phyloP scores from a whole-genome alignment of 2,329 filamentous ascomycete species.

The Botrytis fragariae region DNA sequence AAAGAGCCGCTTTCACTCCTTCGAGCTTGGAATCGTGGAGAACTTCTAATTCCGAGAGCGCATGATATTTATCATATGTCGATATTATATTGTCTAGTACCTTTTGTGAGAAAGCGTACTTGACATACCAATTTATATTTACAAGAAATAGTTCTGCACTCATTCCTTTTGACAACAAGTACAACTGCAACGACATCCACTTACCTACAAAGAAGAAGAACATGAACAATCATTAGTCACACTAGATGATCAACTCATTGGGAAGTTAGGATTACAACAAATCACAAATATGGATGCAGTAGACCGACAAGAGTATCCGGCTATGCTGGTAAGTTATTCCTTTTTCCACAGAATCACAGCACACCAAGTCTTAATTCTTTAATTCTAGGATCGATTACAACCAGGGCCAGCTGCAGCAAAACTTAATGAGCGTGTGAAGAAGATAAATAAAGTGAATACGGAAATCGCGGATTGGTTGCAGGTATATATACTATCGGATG shows the following conservation, averaged over 20 bases:
- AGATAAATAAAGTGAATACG: slow-evolving; percentile 80
- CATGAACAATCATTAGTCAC: slow-evolving; percentile 34
- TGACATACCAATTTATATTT: not conserved
- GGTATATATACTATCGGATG: slow-evolving; percentile 50
- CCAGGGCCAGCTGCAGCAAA: slow-evolving; percentile 78
- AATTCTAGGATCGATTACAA: slow-evolving; percentile 69
- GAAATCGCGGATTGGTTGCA: slow-evolving; percentile 97
- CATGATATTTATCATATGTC: not conserved
- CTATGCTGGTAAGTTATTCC: slow-evolving; percentile 73
- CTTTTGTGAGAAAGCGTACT: not conserved
- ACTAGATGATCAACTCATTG: slow-evolving; percentile 24
- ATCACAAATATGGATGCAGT: slow-evolving; percentile 65
- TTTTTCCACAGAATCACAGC: slow-evolving; percentile 24
- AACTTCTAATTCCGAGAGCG: slow-evolving; percentile 6
- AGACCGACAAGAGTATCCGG: slow-evolving; percentile 86
- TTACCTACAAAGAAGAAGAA: not conserved
- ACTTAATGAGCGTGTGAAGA: slow-evolving; percentile 82
- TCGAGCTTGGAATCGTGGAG: slow-evolving; percentile 6
- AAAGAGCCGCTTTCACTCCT: slow-evolving; percentile 10
- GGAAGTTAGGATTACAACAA: slow-evolving; percentile 14
- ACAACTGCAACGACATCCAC: not conserved
- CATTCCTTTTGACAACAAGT: not conserved
- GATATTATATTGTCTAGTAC: not conserved
- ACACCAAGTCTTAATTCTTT: slow-evolving; percentile 16
- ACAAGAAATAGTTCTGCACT: not conserved